Base-by-base conservation (phyloP, 306 rosid genomes). In the Casuarina glauca region DNA sequence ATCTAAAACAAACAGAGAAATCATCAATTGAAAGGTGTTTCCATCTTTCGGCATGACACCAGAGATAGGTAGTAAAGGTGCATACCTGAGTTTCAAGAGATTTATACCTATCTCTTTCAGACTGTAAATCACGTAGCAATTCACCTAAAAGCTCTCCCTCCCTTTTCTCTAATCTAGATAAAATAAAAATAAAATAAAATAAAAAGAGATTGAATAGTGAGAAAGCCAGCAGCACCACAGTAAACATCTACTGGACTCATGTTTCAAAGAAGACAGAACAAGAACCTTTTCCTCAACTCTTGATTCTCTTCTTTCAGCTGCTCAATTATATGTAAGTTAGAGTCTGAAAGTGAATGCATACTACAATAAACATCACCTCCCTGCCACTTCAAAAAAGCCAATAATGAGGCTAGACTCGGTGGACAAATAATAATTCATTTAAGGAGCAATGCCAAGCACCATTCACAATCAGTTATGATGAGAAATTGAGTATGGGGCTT, bases 231-330 rank as follows among this genome's bases (percentile, higher is more conserved):
- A 32, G 46, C 42, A 41, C 15, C n/a, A 35, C 71, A 66, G 20
- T 1, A 4, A 67, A 67, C 32, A 41, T 42, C 10, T 17, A 67
- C 26, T 20, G 26, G 2, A 48, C 36, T 67, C 9, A 16, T 38
- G 50, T 42, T 67, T 17, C 35, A 42, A 7, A 39, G 46, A 42
- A 20, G 35, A 66, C 32, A 72, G 79, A 81, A 82, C 36, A 43
- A 35, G 41, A 83, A 94, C 98, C 90, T 92, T 75, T 88, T 83
- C 84, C 86, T 92, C 86, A 94, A 68, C 81, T 83, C 85, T 41
- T 17, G 55, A 81, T 94, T 94, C 82, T 90, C 96, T 55, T 86
- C 83, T 82, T 80, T 92, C 89, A 95, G 82, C 81, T 69, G 80
- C 81, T 82, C 86, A 49, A 83, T 19, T 76, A 66, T 62, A 46